These are phyloP conservation scores for Sporothrix globosa DNA, from an alignment of 2,329 filamentous ascomycete genomes.

Conservation along the genomic window DNA sequence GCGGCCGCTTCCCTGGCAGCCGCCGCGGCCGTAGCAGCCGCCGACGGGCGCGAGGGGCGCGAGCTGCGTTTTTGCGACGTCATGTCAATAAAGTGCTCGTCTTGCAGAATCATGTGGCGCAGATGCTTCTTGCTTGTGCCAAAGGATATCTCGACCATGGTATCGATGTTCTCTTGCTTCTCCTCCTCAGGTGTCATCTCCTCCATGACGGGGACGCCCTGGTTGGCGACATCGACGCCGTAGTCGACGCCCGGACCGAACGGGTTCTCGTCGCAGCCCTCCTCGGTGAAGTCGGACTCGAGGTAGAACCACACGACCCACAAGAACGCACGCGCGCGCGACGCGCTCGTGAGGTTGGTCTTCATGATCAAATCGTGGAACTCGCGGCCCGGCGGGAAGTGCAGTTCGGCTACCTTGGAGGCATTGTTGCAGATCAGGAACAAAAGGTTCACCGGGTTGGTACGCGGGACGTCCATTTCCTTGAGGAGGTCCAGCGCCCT, in stretches of 20 bases:
- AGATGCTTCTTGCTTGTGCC: constrained; percentile 74
- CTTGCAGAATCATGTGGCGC: constrained; percentile 72
- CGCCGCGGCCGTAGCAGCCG: constrained; percentile 33
- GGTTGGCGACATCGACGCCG: constrained; percentile 65
- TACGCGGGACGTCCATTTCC: constrained; percentile 66
- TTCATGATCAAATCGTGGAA: constrained; percentile 98
- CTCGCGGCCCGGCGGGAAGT: constrained; percentile 82
- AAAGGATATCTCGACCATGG: constrained; percentile 69
- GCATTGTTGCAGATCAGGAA: constrained; percentile 92
- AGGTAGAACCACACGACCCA: constrained; percentile 99
- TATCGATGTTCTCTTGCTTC: constrained; percentile 73
- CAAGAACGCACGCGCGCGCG: constrained; percentile 83
- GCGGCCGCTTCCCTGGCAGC: constrained; percentile 35
- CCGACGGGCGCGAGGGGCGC: constrained; percentile 42
- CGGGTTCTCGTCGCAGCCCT: constrained; percentile 86
- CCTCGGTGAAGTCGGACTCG: constrained; percentile 89
- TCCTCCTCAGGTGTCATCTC: constrained; percentile 68
- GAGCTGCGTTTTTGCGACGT: constrained; percentile 61
- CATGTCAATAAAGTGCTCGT: constrained; percentile 69
- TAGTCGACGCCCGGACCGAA: constrained; percentile 77
- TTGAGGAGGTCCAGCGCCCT: constrained; percentile 83
- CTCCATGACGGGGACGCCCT: constrained; percentile 69
- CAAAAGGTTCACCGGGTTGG: constrained; percentile 95
- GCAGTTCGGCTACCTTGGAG: constrained; percentile 86
- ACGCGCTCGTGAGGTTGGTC: constrained; percentile 76